Evolutionary conservation across 164 flowering plant species (phyloP), one percentile per base, ranked within the genome.

Genomic region (Sextonia rubra): DNA sequence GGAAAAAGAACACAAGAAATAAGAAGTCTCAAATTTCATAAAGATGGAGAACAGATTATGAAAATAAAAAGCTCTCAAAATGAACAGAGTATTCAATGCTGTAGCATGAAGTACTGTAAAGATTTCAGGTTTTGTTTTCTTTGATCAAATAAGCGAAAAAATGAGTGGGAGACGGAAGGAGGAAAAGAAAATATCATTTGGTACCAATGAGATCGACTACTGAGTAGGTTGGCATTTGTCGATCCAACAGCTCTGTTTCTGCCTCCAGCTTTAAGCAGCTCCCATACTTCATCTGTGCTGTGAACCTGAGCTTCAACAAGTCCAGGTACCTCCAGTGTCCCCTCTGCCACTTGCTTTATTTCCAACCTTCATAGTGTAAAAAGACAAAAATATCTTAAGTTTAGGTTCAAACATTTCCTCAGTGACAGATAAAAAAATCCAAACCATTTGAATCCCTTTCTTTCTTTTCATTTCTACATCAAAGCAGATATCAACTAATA

Each of bases 191-290:
- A 8, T 12, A n/a, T 14, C 20, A n/a, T 26, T 52, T 18, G 44
- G 79, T 86, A 93, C 97, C 95, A 91, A 82, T 93, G 97, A 58
- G 95, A 91, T 55, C 97, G 92, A 80, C 98, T 93, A 76, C 98
- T 93, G 27, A 84, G 86, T 75, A 91, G 94, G 80, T 93, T 93
- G 24, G 86, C 92, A 82, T 77, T 87, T 18, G 92, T 93, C 3
- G 97, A 89, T 76, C 98, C 98, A 77, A 93, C 95, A 70, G 97
- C 86, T 80, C 98, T 85, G 8, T 66, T 88, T 67, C 76, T 81
- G 73, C 83, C 86, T 69, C 98, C 98, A 22, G 85, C 75, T 75
- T 84, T 85, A 2, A 93, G 86, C 47, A 91, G 82, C 64, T 87
- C 93, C 97, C 95, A 93, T 23, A 90, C 97, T 75, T 88, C 90